A percentile compares a stretch with the other conserved stretches of the same genome.
Evolutionary conservation across 2,329 filamentous ascomycete genomes (phyloP).

Genomic region (Diplodia corticola): DNA sequence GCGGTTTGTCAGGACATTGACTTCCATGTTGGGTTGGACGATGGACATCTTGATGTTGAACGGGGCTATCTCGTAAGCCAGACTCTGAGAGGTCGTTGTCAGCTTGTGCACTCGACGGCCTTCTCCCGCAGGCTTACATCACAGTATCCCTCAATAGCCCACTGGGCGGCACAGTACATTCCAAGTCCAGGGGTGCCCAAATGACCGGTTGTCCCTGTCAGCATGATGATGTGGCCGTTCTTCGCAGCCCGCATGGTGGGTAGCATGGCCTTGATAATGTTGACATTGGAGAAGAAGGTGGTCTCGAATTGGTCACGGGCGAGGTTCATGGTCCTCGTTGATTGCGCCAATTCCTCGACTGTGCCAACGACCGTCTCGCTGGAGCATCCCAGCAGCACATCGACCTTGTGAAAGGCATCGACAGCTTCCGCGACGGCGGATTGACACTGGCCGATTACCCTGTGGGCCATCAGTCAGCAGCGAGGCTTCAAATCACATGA

Average conservation of each 20-base stretch:
- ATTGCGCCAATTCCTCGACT: constrained; percentile 83
- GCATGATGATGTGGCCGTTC: constrained; percentile 84
- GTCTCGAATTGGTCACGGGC: constrained; percentile 90
- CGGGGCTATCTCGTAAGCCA: constrained; percentile 91
- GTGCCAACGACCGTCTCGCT: constrained; percentile 87
- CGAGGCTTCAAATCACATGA: background rate
- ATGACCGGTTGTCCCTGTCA: constrained; percentile 88
- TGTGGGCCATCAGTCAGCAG: constrained; percentile 30
- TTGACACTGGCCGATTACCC: constrained; percentile 70
- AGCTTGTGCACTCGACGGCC: background rate
- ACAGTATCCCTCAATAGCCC: constrained; percentile 94
- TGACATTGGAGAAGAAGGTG: constrained; percentile 94
- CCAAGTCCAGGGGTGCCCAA: constrained; percentile 89
- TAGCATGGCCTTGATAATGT: constrained; percentile 87
- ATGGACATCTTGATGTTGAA: constrained; percentile 97
- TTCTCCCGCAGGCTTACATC: constrained; percentile 57
- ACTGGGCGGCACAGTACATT: constrained; percentile 88
- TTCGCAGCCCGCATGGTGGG: constrained; percentile 77
- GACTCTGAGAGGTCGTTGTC: constrained; percentile 48
- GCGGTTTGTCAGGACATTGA: constrained; percentile 81
- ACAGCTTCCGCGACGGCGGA: constrained; percentile 86
- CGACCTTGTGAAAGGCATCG: constrained; percentile 78
- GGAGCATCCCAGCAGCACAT: constrained; percentile 87
- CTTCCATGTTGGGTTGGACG: constrained; percentile 92
- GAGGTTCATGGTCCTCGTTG: constrained; percentile 70